Conservation (phyloP, 805 yeast species). For the Citeromyces matritensis region DNA sequence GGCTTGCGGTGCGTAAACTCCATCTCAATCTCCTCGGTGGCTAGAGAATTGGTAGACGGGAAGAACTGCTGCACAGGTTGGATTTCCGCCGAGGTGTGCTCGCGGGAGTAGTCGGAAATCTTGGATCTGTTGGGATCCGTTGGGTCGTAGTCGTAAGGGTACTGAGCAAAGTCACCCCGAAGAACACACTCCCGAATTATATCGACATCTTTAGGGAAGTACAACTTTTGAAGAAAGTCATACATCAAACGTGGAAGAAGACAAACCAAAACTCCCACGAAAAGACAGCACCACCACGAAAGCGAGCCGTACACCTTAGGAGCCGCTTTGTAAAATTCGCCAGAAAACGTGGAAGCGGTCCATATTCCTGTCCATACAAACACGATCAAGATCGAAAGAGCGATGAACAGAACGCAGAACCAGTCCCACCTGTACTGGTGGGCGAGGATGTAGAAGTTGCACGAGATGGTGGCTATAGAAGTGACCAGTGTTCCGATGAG, state of each 20-base stretch:
- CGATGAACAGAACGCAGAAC: constrained; percentile 40
- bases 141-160: constrained; percentile 61
- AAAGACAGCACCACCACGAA: constrained; percentile 52
- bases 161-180: constrained; percentile 52
- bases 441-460: constrained; percentile 48
- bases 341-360: constrained; percentile 37
- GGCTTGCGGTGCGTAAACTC: constrained; percentile 14
- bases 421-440: constrained; percentile 78
- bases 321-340: constrained; percentile 55
- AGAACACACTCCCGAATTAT: constrained; percentile 58
- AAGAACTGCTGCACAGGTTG: constrained; percentile 17
- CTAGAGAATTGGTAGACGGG: constrained; percentile 17
- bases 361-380: constrained; percentile 75
- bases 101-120: constrained; percentile 27
- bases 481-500: constrained; percentile 59
- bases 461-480: constrained; percentile 48
- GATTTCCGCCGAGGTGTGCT: constrained; percentile 8
- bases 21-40: constrained; percentile 38
- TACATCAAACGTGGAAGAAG: constrained; percentile 52
- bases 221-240: constrained; percentile 38
- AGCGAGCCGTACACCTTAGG: constrained; percentile 46
- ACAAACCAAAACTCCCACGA: constrained; percentile 49
- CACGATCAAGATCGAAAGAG: constrained; percentile 41
- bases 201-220: constrained; percentile 53
- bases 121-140: constrained; percentile 57